Conservation (phyloP, 805 yeast genomes). For the Suhomyces sp. region DNA sequence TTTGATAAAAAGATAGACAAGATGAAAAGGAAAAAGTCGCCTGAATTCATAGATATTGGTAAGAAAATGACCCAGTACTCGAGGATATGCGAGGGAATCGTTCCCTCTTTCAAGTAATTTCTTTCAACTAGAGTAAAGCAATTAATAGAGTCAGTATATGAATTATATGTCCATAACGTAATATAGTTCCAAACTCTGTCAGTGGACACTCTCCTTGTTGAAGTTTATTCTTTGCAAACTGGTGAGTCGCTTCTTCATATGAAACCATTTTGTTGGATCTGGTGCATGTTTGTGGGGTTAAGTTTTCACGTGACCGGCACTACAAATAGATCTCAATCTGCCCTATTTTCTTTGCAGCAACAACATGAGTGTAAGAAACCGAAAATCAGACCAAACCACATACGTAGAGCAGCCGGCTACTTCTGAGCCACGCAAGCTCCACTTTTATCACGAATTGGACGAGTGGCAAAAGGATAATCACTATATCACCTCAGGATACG, state of each 20-base stretch:
- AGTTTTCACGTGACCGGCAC: not conserved
- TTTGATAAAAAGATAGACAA: slow-evolving; percentile 34
- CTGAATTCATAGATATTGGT: slow-evolving; percentile 20
- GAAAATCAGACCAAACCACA: not conserved
- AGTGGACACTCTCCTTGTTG: no score
- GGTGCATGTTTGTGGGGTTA: not conserved
- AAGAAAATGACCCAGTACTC: slow-evolving; percentile 45
- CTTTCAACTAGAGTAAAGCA: no score
- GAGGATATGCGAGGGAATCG: slow-evolving; percentile 53
- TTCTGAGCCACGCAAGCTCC: slow-evolving; percentile 6
- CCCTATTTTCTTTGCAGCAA: not conserved
- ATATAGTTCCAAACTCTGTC: no score
- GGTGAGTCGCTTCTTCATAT: not conserved
- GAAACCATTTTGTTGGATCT: not conserved
- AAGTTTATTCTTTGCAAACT: not conserved
- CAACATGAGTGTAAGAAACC: not conserved
- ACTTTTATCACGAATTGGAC: slow-evolving; percentile 55
- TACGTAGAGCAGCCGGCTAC: not conserved
- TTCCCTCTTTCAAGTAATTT: slow-evolving; percentile 47
- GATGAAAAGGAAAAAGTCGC: slow-evolving; percentile 9
- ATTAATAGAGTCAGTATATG: not conserved
- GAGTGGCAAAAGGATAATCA: slow-evolving; percentile 77
- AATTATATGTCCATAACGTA: not conserved
- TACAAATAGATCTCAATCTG: not conserved
- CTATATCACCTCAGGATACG: slow-evolving; percentile 61